phyloP scores from a whole-genome alignment of 768 basidiomycete genomes.

The Neoboletus subvelutipes region DNA sequence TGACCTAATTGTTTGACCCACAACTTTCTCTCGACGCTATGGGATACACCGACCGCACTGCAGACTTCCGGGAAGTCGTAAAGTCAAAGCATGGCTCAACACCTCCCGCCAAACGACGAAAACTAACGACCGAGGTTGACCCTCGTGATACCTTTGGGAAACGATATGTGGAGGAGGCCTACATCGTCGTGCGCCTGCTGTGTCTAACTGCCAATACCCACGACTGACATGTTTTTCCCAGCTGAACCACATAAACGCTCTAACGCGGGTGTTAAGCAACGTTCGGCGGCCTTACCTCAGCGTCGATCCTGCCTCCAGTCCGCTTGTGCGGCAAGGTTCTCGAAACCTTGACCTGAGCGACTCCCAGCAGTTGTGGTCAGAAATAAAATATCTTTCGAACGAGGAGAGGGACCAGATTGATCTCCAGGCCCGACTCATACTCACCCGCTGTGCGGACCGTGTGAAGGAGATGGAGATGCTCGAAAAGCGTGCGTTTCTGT shows the following conservation, averaged over 20 bases:
- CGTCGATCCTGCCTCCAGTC: constrained; percentile 58
- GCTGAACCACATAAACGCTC: constrained; percentile 71
- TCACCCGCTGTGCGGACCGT: constrained; percentile 82
- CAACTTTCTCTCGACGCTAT: constrained; percentile 33
- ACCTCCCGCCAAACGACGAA: constrained; percentile 53
- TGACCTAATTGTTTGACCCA: not conserved
- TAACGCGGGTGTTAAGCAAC: constrained; percentile 68
- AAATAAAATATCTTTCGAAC: constrained; percentile 73
- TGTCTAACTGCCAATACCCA: not conserved
- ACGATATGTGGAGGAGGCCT: constrained; percentile 73
- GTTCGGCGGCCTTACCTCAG: constrained; percentile 89
- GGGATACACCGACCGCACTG: constrained; percentile 60
- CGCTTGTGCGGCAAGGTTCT: constrained; percentile 48
- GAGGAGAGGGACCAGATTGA: constrained; percentile 96
- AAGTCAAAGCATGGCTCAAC: constrained; percentile 43
- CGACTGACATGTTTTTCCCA: constrained; percentile 28
- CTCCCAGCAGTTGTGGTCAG: constrained; percentile 55
- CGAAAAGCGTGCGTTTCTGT: constrained; percentile 72
- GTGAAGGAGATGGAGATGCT: constrained; percentile 85
- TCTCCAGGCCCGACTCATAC: constrained; percentile 82
- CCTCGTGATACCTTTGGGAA: constrained; percentile 50
- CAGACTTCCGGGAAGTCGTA: constrained; percentile 56
- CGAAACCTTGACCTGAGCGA: constrained; percentile 57
- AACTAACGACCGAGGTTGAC: constrained; percentile 38
- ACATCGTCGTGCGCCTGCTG: constrained; percentile 53